Percentiles rank a stretch among this genome's conserved stretches.
Evolutionary conservation across 495 filamentous ascomycete genomes (phyloP).

Genomic region (Letharia columbiana): DNA sequence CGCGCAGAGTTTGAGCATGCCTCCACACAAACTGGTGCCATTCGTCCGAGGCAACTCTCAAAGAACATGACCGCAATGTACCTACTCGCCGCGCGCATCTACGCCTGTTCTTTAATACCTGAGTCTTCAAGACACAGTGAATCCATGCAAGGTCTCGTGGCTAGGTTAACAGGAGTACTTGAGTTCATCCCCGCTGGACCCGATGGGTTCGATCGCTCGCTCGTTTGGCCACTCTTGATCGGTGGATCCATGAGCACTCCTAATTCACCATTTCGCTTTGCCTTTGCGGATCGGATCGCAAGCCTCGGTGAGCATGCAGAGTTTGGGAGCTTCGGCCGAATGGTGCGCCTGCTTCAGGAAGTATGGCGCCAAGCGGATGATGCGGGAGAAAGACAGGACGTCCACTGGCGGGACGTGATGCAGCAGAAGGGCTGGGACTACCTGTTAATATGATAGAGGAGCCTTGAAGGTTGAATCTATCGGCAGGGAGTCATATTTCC

Average conservation of each 20-base stretch:
- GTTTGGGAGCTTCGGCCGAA: slow-evolving; percentile 79
- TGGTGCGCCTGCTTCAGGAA: slow-evolving; percentile 68
- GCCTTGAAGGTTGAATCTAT: slow-evolving; percentile 25
- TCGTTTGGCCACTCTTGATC: slow-evolving; percentile 88
- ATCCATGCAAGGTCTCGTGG: slow-evolving; percentile 64
- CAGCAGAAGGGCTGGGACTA: slow-evolving; percentile 84
- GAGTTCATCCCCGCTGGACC: slow-evolving; percentile 72
- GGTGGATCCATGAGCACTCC: slow-evolving; percentile 66
- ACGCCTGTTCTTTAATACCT: slow-evolving; percentile 87
- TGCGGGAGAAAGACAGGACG: slow-evolving; percentile 47
- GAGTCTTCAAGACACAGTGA: slow-evolving; percentile 65
- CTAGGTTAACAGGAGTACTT: slow-evolving; percentile 60
- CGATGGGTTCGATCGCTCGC: slow-evolving; percentile 76
- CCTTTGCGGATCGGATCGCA: slow-evolving; percentile 62
- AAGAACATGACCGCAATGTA: slow-evolving; percentile 84
- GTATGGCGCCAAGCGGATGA: slow-evolving; percentile 71
- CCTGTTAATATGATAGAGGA: slow-evolving; percentile 64
- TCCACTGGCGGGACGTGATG: slow-evolving; percentile 96
- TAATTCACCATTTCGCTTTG: slow-evolving; percentile 60
- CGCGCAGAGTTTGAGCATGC: slow-evolving; percentile 47
- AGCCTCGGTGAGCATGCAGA: slow-evolving; percentile 65
- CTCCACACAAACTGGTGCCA: slow-evolving; percentile 52
- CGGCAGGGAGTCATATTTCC: slow-evolving; percentile 26
- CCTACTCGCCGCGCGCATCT: slow-evolving; percentile 86
- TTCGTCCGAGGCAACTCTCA: slow-evolving; percentile 71